Evolutionary conservation across 768 basidiomycete genomes (phyloP), one percentile per base, ranked within the genome.

Genomic region (Ramaria sp.): DNA sequence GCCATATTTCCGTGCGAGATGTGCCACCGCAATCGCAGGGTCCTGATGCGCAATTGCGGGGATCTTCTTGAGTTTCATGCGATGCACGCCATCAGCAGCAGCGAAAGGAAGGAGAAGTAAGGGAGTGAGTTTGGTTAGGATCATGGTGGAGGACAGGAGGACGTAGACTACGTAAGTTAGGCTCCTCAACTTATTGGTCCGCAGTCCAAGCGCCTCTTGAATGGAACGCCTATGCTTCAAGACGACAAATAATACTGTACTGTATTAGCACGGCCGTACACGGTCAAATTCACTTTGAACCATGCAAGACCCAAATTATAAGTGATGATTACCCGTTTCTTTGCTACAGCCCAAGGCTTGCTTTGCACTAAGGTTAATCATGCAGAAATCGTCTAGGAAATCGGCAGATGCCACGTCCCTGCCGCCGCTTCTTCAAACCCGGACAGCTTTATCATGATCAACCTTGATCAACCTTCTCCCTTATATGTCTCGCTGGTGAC

Each of bases 1-100:
- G 53, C 89, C 83, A 78, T 98, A 96, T 77, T 99, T 98, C 78
- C 91, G 81, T n/a, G 86, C 84, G 57, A 98, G 86, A 69, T 89
- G 91, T 20, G 86, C 87, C 46, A 81, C 80, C 72, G 91, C 86
- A 49, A 90, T 73, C 24, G 76, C 67, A 20, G 86, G 82, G 58
- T 84, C 83, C 65, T 74, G 78, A 59, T 33, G 62, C 13, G 73
- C 69, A n/a, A 74, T 74, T 42, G 77, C 73, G 17, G 86, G 78
- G 1, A 95, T 67, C 74, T 96, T 96, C 72, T 91, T 81, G 31
- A 97, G 83, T 70, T 92, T 93, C 69, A 96, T 80, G 67, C 81
- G 92, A 79, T 85, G 86, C 0, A 91, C 75, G 60, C 80, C 80
- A 47, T 70, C 74, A 7, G 72, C 70, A 60, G 75, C 74, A 65